These are phyloP conservation scores for Hylodesmum podocarpum DNA, from an alignment of 306 rosid species.

Conservation along the genomic window DNA sequence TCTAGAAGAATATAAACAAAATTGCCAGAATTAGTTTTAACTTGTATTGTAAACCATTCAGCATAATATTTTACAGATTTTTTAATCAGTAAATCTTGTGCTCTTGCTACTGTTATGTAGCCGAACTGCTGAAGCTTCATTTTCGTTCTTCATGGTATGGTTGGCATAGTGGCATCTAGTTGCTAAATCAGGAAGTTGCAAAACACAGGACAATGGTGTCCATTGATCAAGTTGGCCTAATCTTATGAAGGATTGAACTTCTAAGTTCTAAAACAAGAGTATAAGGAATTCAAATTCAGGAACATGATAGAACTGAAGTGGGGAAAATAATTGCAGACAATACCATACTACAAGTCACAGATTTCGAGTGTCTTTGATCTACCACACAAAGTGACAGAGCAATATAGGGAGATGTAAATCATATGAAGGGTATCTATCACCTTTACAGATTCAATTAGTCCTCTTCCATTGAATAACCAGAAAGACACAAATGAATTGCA, in stretches of 20 bases:
- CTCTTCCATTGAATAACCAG: neutral
- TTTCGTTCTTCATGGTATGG: neutral
- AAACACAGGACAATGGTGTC: neutral
- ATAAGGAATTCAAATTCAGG: neutral
- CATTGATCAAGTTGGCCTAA: neutral
- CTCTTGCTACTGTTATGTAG: neutral
- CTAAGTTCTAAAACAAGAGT: neutral
- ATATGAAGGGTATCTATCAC: neutral
- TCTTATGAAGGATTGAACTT: neutral
- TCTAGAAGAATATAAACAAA: too few species aligned
- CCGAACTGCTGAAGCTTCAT: neutral
- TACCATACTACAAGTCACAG: neutral
- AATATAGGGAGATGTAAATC: neutral
- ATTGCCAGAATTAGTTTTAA: neutral
- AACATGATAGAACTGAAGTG: neutral
- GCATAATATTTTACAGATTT: neutral
- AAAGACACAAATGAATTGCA: neutral
- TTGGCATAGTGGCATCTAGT: too few species aligned
- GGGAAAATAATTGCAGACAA: neutral
- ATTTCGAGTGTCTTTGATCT: neutral
- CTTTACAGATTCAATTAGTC: neutral
- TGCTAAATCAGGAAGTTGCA: neutral
- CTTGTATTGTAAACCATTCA: neutral
- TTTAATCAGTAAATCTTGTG: neutral
- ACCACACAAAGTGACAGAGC: neutral